Evolutionary conservation across 2,329 filamentous ascomycete genomes (phyloP).

Genomic region (Colletotrichum phormii): DNA sequence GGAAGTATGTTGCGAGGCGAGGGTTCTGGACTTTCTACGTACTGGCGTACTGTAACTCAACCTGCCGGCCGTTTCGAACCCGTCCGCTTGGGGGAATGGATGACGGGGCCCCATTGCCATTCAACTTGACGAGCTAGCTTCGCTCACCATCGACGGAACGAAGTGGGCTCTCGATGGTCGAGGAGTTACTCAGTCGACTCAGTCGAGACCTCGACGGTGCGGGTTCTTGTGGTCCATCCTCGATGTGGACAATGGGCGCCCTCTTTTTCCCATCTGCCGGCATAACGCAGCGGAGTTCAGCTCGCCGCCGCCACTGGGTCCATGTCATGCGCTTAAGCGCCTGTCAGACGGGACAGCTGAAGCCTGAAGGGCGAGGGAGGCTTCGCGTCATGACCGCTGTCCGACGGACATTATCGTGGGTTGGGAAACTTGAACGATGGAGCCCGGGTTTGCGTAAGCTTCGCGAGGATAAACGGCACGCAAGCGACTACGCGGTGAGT

Average conservation of each 20-base stretch:
- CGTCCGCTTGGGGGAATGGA: neutral
- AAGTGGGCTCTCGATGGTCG: neutral
- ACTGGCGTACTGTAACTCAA: neutral
- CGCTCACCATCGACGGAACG: neutral
- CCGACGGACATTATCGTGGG: neutral
- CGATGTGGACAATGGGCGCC: constrained; percentile 1
- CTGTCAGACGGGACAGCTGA: neutral
- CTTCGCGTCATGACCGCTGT: neutral
- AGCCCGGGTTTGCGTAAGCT: neutral
- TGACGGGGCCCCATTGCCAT: neutral
- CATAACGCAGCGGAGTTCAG: constrained; percentile 6
- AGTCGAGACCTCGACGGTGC: too few species aligned
- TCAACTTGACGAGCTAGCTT: constrained; percentile 29
- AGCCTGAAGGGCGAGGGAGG: neutral
- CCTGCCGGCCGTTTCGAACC: neutral
- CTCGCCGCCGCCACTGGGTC: neutral
- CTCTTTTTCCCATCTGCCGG: constrained; percentile 12
- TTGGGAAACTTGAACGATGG: neutral
- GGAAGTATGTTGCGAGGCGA: neutral
- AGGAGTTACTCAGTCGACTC: neutral
- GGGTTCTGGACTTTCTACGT: neutral
- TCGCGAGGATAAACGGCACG: constrained; percentile 2
- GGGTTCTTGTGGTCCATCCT: neutral
- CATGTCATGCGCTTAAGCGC: constrained; percentile 10
- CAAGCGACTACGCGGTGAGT: neutral